Conservation (phyloP, 805 yeast species). For the Tetrapisispora iriomotensis region DNA sequence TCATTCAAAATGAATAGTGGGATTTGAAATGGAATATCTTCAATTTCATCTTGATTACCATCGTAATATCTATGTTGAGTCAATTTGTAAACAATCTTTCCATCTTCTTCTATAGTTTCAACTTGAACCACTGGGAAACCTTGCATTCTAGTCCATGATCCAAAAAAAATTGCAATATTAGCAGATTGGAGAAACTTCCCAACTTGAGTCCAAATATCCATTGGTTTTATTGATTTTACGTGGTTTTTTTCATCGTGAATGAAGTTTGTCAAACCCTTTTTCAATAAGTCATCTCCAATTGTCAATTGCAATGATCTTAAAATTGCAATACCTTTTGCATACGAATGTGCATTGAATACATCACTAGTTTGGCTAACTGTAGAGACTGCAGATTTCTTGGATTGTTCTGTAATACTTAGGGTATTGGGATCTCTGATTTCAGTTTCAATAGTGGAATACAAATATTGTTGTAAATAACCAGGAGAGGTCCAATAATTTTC, state of each 20-base stretch:
- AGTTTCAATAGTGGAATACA: slow-evolving; percentile 8
- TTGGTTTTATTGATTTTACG: slow-evolving; percentile 20
- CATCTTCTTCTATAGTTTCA: slow-evolving; percentile 8
- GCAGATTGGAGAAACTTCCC: slow-evolving; percentile 17
- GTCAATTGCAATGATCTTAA: slow-evolving; percentile 22
- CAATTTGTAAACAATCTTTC: slow-evolving; percentile 17
- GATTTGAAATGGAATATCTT: slow-evolving; percentile 52
- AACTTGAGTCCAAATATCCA: slow-evolving; percentile 22
- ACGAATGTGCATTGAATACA: slow-evolving; percentile 24
- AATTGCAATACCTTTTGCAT: slow-evolving; percentile 26
- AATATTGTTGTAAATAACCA: slow-evolving; percentile 16
- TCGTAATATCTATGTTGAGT: slow-evolving; percentile 33
- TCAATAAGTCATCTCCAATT: slow-evolving; percentile 16
- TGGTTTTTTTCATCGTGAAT: slow-evolving; percentile 13
- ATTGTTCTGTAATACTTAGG: background rate
- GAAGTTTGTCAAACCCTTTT: slow-evolving; percentile 12
- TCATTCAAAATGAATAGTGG: slow-evolving; percentile 36
- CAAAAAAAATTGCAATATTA: slow-evolving; percentile 20
- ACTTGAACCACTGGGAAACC: slow-evolving; percentile 50
- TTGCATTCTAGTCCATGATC: slow-evolving; percentile 51
- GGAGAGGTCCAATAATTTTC: slow-evolving; percentile 17
- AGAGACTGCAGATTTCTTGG: background rate
- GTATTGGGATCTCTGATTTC: slow-evolving; percentile 10
- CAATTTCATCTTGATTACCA: slow-evolving; percentile 30
- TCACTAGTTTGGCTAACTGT: slow-evolving; percentile 17